These are phyloP conservation scores for Hericium rajendrae DNA, from an alignment of 768 basidiomycete genomes.

Conservation along the genomic window DNA sequence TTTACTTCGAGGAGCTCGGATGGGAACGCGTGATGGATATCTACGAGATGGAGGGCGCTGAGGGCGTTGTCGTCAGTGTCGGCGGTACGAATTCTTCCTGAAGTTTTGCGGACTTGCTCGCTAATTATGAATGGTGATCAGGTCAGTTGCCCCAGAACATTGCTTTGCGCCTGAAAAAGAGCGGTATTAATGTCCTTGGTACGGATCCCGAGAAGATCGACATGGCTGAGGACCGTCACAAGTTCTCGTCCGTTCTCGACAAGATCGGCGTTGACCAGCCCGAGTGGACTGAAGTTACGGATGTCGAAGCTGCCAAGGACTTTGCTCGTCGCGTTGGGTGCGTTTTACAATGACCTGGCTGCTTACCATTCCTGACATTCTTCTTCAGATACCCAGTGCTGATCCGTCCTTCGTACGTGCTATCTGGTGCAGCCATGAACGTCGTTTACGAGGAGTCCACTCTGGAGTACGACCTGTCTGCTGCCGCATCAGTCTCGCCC, in stretches of 20 bases:
- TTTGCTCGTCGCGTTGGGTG: constrained; percentile 82
- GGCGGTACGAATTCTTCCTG: constrained; percentile 55
- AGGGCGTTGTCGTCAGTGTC: constrained; percentile 93
- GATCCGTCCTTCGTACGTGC: constrained; percentile 95
- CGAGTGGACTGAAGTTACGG: constrained; percentile 88
- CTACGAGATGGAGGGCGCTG: constrained; percentile 88
- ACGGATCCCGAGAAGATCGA: constrained; percentile 95
- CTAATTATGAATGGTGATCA: constrained; percentile 19
- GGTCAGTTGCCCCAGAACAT: constrained; percentile 99
- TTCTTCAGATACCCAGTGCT: constrained; percentile 83
- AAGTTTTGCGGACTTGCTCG: not conserved
- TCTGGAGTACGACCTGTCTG: constrained; percentile 91
- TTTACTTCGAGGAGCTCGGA: constrained; percentile 98
- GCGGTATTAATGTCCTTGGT: constrained; percentile 86
- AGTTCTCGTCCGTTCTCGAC: constrained; percentile 96
- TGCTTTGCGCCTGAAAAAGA: constrained; percentile 86
- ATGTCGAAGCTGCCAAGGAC: constrained; percentile 79
- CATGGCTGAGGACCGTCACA: constrained; percentile 96
- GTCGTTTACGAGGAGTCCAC: constrained; percentile 88
- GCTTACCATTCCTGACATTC: constrained; percentile 2
- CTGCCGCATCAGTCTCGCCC: constrained; percentile 92
- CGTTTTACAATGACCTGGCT: constrained; percentile 17
- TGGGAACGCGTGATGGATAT: constrained; percentile 99
- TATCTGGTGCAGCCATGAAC: constrained; percentile 99
- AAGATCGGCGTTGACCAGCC: constrained; percentile 95